Percentiles rank a stretch among this genome's conserved stretches.
Evolutionary conservation across 306 rosid species (phyloP).

Genomic region (Gillenia trifoliata): DNA sequence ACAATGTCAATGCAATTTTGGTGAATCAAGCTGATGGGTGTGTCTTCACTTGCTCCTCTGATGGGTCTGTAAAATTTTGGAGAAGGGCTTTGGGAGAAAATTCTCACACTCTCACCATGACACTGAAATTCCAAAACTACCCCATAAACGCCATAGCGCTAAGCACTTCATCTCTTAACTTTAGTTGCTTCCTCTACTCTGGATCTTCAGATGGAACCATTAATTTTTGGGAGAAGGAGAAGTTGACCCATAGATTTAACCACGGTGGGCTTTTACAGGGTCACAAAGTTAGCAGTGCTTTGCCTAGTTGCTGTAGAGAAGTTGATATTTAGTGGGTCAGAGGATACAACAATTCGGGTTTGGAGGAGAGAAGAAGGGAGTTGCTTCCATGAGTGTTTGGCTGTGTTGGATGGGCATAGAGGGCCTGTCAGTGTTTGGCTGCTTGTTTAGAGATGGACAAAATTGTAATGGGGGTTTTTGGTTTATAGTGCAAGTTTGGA

Average conservation of each 20-base stretch:
- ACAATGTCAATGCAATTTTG: conserved; percentile 35
- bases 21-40: conserved; percentile 77
- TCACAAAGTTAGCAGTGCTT: conserved; percentile 54
- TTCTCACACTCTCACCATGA: conserved; percentile 69
- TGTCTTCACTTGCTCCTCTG: conserved; percentile 69
- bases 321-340: conserved; percentile 68
- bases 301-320: conserved; percentile 60
- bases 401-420: conserved; percentile 69
- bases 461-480: conserved; percentile 52
- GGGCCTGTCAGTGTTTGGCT: conserved; percentile 70
- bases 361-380: conserved; percentile 67
- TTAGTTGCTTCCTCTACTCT: conserved; percentile 49
- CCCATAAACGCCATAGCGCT: conserved; percentile 50
- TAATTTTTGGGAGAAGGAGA: conserved; percentile 69
- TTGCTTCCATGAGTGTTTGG: conserved; percentile 65
- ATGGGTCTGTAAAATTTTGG: conserved; percentile 69
- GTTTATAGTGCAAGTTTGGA: conserved; percentile 71
- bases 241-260: conserved; percentile 50
- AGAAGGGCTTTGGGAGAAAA: conserved; percentile 61
- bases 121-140: conserved; percentile 51
- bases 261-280: conserved; percentile 73
- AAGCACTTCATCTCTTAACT: conserved; percentile 33
- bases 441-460: conserved; percentile 61
- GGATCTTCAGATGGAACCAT: conserved; percentile 66
- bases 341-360: conserved; percentile 65